Evolutionary conservation across 1,284 basidiomycete species (phyloP), one percentile per base, ranked within the genome.

Genomic region (Leucoagaricus sp.): DNA sequence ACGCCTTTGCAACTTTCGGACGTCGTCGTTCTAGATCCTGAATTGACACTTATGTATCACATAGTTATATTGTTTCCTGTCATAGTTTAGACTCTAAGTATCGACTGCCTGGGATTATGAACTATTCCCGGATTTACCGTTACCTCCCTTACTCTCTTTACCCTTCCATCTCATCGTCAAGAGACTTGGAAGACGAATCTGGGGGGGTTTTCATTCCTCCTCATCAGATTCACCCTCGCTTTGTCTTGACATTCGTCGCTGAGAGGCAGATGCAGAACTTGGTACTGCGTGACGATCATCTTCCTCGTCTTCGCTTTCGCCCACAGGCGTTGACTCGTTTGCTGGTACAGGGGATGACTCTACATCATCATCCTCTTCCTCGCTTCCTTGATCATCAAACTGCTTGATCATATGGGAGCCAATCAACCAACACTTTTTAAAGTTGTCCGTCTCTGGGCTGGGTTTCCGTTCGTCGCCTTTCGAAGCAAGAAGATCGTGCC

Each of bases 321-420:
- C 63, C 26, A 58, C 59, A 29, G 57, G 58, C 19, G 55, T 51
- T 41, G 60, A 48, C 38, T 65, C 63, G 12, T 59, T 61, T 28
- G 67, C 65, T 28, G 59, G 63, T 25, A 63, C 63, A 29, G 58
- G 66, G 46, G 65, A 66, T 29, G 58, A 55, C 13, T 65, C 60
- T 15, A 69, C 69, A 12, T 73, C 73, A 17, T 75, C 74, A 38
- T 66, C 69, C 58, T 73, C 73, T 9, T 69, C 76, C 3, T 83
- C 83, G 51, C 80, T 86, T 34, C 85, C 87, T 63, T 93, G 89
- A 47, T 86, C 87, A 60, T 87, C 80, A 53, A 92, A 90, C 64
- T 91, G 86, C 64, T 86, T 79, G 49, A 92, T 86, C 85, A 93
- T 86, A 59, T 79, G 80, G 25, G 77, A 74, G 3, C 88, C 89